Base-by-base conservation (phyloP, 2,329 filamentous ascomycete species). In the Trichophyton benhamiae region DNA sequence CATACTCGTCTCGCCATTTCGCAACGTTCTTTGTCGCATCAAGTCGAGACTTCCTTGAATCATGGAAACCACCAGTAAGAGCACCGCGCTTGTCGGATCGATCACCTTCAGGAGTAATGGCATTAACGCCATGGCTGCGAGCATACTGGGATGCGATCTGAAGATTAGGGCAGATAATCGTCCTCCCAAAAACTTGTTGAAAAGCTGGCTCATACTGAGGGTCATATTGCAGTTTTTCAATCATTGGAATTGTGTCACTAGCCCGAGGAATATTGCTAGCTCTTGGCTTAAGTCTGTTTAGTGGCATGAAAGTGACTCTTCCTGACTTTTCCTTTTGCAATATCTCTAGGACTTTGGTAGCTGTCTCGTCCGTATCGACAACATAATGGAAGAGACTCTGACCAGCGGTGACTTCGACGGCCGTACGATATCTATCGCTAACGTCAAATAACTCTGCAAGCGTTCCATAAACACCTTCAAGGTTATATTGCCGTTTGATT, bases 351-450 rank as follows among this genome's bases (percentile, higher is more conserved):
- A 96, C 83, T 66, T 84, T 83, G 0, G 89, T 90, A 0, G 91
- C 91, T 0, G 91, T 96, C 46, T 88, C 84, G 63, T 95, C 90
- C 58, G 87, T 92, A 72, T 99, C 92, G 49, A 97, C 92, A 9
- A 99, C 86, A 66, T 96, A 96, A 74, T 99, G 90, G 76, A 99
- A 99, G 7, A 99, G 80, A 71, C 90, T 95, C 65, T 86, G 87
- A 17, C 94, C 94, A 1, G 92, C 94, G 59, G 91, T 94, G 67
- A 95, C 90, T 75, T 99, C 94, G 8, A 95, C 87, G 1, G 94
- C 90, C 9, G 91, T 85, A 63, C 91, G 85, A 75, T 96, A 97
- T 60, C 84, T 83, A 60, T 96, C 90, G 62, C 81, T 84, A 57
- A 96, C 90, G 60, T 91, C 84, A 68, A 97, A 84, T n/a, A 99